Percentiles rank a stretch among this genome's conserved stretches.
These are phyloP conservation scores for Cryptosporidium tyzzeri DNA, from an alignment of 169 alveolate species.

Conservation along the genomic window DNA sequence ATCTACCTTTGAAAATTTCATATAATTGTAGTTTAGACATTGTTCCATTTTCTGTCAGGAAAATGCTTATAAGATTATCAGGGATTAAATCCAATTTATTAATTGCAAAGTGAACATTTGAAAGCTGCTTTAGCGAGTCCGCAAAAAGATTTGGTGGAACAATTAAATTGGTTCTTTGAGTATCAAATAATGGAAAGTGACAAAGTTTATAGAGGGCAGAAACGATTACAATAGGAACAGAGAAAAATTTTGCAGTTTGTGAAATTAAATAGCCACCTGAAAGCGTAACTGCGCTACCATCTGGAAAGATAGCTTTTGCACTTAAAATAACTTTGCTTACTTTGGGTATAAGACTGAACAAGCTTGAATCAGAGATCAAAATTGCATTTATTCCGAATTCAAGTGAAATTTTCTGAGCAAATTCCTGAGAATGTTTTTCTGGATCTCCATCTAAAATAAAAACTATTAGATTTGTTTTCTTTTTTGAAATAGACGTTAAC, in stretches of 20 bases:
- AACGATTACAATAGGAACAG: constrained; percentile 54
- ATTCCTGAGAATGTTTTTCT: constrained; percentile 41
- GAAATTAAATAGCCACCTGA: constrained; percentile 73
- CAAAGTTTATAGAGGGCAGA: constrained; percentile 65
- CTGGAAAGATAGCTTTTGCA: constrained; percentile 69
- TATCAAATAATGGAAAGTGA: constrained; percentile 68
- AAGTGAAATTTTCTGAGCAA: constrained; percentile 19
- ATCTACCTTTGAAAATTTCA: constrained; percentile 31
- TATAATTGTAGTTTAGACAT: constrained; percentile 41
- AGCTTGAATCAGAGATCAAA: constrained; percentile 66
- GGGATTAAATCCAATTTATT: constrained; percentile 62
- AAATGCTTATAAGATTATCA: constrained; percentile 37
- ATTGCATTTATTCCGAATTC: constrained; percentile 46
- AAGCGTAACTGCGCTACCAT: constrained; percentile 74
- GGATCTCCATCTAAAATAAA: constrained; percentile 69
- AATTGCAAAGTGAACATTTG: constrained; percentile 69
- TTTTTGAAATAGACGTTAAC: constrained; percentile 53
- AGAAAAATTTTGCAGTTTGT: constrained; percentile 43
- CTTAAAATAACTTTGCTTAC: constrained; percentile 59
- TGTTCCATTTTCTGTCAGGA: constrained; percentile 56
- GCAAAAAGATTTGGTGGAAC: constrained; percentile 59
- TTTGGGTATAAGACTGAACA: constrained; percentile 59
- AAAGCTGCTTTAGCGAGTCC: constrained; percentile 39
- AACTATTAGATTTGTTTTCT: constrained; percentile 25
- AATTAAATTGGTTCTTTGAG: constrained; percentile 41